These are phyloP conservation scores for Xanthoconium stramineum DNA, from an alignment of 768 basidiomycete species.

Conservation along the genomic window DNA sequence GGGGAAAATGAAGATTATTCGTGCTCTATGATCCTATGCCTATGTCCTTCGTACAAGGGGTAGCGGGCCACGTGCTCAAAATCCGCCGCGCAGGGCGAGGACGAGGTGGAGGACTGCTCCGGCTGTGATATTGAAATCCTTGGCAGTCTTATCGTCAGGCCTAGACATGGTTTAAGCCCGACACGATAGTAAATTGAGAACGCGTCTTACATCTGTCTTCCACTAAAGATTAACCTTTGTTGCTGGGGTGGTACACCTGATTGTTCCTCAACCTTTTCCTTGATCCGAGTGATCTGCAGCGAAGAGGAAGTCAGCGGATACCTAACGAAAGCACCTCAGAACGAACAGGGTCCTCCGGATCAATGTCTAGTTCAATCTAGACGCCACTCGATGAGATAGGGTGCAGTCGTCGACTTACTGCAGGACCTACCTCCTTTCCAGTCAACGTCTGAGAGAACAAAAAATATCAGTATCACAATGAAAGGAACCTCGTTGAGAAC, in stretches of 20 bases:
- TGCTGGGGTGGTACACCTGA: conserved; percentile 96
- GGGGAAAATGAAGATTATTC: conserved; percentile 24
- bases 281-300: conserved; percentile 82
- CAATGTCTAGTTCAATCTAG: conserved; percentile 94
- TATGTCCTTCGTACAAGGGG: conserved; percentile 16
- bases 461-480: not conserved
- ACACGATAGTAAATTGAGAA: not conserved
- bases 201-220: conserved; percentile 81
- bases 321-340: not conserved
- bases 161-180: conserved; percentile 38
- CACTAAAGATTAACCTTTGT: conserved; percentile 89
- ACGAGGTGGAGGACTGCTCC: conserved; percentile 93
- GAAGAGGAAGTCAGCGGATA: not conserved
- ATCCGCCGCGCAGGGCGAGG: conserved; percentile 90
- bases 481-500: not conserved
- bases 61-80: conserved; percentile 31
- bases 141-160: conserved; percentile 88
- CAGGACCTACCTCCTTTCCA: conserved; percentile 80
- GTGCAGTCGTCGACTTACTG: not conserved
- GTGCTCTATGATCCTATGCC: conserved; percentile 27
- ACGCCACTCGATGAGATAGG: conserved; percentile 10
- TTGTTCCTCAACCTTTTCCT: conserved; percentile 98
- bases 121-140: conserved; percentile 77
- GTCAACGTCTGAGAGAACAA: conserved; percentile 48
- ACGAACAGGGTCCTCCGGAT: conserved; percentile 78